phyloP scores from a whole-genome alignment of 2,329 filamentous ascomycete species.

The Nectriaceae sp. region DNA sequence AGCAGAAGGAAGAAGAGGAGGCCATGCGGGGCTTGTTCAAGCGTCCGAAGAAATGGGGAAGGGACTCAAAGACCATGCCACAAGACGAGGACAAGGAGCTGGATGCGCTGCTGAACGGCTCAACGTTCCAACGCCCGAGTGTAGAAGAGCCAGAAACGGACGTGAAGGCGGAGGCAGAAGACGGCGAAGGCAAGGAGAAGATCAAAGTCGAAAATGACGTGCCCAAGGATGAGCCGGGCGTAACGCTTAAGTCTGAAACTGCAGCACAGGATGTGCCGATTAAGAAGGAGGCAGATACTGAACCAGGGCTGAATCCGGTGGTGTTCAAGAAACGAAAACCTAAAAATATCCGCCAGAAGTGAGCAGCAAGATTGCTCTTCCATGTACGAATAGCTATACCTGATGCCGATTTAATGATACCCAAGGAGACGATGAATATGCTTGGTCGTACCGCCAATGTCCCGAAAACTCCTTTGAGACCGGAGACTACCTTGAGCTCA shows the following conservation, averaged over 20 bases:
- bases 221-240: slow-evolving; percentile 28
- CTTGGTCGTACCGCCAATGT: too few relatives aligned
- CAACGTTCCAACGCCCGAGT: slow-evolving; percentile 26
- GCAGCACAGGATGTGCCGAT: slow-evolving; percentile 19
- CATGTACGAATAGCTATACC: too few relatives aligned
- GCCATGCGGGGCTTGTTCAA: slow-evolving; percentile 62
- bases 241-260: slow-evolving; percentile 12
- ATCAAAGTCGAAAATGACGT: slow-evolving; percentile 28
- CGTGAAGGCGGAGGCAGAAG: slow-evolving; percentile 28
- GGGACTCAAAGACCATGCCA: slow-evolving; percentile 51
- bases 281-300: slow-evolving; percentile 43
- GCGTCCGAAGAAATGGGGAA: slow-evolving; percentile 57
- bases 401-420: background rate
- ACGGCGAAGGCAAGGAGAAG: slow-evolving; percentile 6
- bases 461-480: too few relatives aligned
- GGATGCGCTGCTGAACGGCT: slow-evolving; percentile 58
- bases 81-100: slow-evolving; percentile 56
- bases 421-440: background rate
- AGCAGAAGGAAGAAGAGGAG: slow-evolving; percentile 62
- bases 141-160: slow-evolving; percentile 23
- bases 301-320: slow-evolving; percentile 45
- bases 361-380: slow-evolving; percentile 13
- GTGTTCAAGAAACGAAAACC: slow-evolving; percentile 82
- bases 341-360: slow-evolving; percentile 64
- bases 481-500: too few relatives aligned